Base-by-base conservation (phyloP, 2,329 filamentous ascomycete genomes). In the Aspergillus pseudoterreus region DNA sequence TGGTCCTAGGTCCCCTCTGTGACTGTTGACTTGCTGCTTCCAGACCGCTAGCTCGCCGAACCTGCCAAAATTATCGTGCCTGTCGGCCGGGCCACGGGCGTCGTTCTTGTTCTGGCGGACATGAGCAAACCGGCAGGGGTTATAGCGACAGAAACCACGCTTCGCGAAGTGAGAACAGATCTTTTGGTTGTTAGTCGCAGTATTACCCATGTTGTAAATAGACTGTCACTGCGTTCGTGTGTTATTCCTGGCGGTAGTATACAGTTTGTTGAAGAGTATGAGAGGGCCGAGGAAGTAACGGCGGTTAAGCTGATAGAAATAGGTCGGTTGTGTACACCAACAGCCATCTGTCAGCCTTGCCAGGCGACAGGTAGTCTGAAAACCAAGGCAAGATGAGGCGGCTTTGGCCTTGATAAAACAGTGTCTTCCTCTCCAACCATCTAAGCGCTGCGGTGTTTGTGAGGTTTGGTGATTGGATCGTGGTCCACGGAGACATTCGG, bases 111-210 rank as follows among this genome's bases (percentile, higher is more conserved):
- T 35, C n/a, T 9, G 33, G 11, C 33, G 33, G 10, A 35, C 33
- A 32, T 52, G 52, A 6, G 24, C 45, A n/a, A 27, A 55, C 50
- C 19, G 45, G 21, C 52, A 55, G 12, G 4, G 10, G 4, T 50
- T 47, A 27, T 49, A 56, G 4, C 33, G 33, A 44, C 54, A 56
- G 5, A 38, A 27, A 4, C 54, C 54, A 35, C 21, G 33, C n/a
- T 47, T 41, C 14, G 49, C 51, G 43, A 56, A 56, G 14, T 56
- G 19, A 39, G 33, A 12, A 19, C 54, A 56, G n/a, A 50, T 56
- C 30, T 39, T 54, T 36, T 32, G 4, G 42, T 21, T 49, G 12
- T 45, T 48, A 15, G 35, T 35, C 24, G 43, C 19, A 33, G 12
- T 43, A 24, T 14, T 17, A 15, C 21, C 19, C 38, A 41, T 41